Conservation (phyloP, 2,329 filamentous ascomycete species). For the Ascochyta viciae-villosae region DNA sequence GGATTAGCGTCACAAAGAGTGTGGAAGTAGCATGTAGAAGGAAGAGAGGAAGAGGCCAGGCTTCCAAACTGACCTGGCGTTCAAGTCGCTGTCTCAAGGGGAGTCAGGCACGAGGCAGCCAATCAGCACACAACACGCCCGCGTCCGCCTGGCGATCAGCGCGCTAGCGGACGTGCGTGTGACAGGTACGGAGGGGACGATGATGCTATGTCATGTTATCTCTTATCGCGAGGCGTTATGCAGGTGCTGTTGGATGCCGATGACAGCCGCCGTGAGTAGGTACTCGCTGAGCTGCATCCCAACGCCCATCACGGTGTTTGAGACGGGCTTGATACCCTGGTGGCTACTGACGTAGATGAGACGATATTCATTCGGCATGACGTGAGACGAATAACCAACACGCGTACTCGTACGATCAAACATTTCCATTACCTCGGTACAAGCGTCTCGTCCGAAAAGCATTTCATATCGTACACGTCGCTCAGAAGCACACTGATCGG, state of each 20-base stretch:
- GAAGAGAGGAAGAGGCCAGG: conserved; percentile 1
- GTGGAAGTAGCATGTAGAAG: conserved; percentile 4
- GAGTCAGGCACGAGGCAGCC: conserved; percentile 21
- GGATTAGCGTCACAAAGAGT: conserved; percentile 6
- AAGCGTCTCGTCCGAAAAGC: not conserved
- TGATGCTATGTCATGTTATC: conserved; percentile 14
- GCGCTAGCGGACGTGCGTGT: conserved; percentile 14
- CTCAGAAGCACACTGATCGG: conserved; percentile 21
- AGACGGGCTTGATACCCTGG: not conserved
- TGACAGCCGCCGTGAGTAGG: not conserved
- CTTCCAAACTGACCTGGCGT: not conserved
- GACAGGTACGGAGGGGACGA: conserved; percentile 18
- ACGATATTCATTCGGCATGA: too few species aligned
- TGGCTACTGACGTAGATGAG: not conserved
- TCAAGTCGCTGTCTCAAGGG: conserved; percentile 4
- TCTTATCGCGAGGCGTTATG: conserved; percentile 6
- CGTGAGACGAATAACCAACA: not conserved
- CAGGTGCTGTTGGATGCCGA: not conserved
- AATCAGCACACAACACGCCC: conserved; percentile 13
- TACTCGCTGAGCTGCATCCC: not conserved
- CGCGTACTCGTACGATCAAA: not conserved
- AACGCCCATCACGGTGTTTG: not conserved
- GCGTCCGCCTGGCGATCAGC: conserved; percentile 15
- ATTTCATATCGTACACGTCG: conserved; percentile 26
- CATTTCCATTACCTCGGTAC: conserved; percentile 10